Evolutionary conservation across 2,329 filamentous ascomycete species (phyloP), one percentile per base, ranked within the genome.

Genomic region (Diaporthe vaccinii): DNA sequence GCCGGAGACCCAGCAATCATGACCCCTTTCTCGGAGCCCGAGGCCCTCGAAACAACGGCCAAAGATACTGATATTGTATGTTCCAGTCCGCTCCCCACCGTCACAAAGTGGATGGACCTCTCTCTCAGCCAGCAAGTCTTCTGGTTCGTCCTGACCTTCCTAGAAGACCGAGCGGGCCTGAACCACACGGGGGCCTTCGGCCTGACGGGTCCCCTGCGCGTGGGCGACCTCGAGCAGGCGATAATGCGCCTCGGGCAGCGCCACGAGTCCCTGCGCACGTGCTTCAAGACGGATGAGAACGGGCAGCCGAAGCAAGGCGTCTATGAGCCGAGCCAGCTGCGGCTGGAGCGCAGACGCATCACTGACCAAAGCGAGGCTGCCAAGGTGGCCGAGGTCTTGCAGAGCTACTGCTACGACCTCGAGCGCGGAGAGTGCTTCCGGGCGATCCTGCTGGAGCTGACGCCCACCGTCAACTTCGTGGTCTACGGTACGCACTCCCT

Each of bases 121-220:
- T 44, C 58, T 7, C 44, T 62, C 36, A 62, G 58, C 36, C 58
- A 62, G 36, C 36, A 62, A 44, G 36, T 62, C n/a, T 62, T 62
- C 22, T 62, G 58, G 58, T 62, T 62, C 36, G 36, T 62, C 14
- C 36, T 44, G 39, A 44, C 58, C 17, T 62, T 44, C 36, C 58
- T 62, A 44, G 58, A 44, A 62, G 58, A 62, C 36, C 36, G 9
- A 22, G 36, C 58, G 2, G 36, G 58, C n/a, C 58, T 62, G 36
- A 62, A 62, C 25, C 58, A 62, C n/a, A 62, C 58, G 15, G 58
- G 58, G 4, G 58, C 58, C 36, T 61, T 61, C 36, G 36, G 58
- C n/a, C n/a, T 62, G 58, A 62, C n/a, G n/a, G 58, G 58, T 15
- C 14, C 36, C 14, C 58, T 62, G 25, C 36, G 36, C 3, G 36